These are phyloP conservation scores for Hippophae gyantsensis DNA, from an alignment of 306 rosid species.

Conservation along the genomic window DNA sequence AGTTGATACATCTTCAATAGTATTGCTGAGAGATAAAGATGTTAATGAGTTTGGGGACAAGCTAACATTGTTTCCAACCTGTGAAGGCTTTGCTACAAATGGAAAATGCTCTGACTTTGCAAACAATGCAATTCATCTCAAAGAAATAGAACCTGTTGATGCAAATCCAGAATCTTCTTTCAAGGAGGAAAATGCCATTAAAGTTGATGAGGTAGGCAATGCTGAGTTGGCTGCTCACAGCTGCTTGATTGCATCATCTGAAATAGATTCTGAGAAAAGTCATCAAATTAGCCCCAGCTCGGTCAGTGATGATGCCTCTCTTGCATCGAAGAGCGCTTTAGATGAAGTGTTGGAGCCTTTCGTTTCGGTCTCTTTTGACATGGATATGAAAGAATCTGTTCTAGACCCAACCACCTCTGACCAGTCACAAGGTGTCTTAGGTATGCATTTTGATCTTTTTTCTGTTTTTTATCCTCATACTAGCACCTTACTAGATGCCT, in stretches of 20 bases:
- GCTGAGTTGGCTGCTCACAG: constrained; percentile 22
- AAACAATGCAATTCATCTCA: constrained; percentile 20
- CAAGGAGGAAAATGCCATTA: constrained; percentile 29
- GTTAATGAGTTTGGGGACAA: constrained; percentile 26
- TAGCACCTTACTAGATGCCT: not conserved
- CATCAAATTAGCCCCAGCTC: constrained; percentile 19
- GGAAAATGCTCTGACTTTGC: constrained; percentile 31
- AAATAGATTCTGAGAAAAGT: constrained; percentile 34
- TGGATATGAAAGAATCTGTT: constrained; percentile 32
- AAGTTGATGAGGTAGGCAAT: constrained; percentile 29
- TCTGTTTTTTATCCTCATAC: constrained; percentile 2
- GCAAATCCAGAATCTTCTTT: constrained; percentile 28
- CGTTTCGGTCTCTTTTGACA: constrained; percentile 25
- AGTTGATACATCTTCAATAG: constrained; percentile 36
- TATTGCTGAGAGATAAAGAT: constrained; percentile 20
- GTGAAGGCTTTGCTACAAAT: constrained; percentile 22
- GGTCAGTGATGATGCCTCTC: constrained; percentile 30
- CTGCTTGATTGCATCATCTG: constrained; percentile 30
- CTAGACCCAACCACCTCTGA: constrained; percentile 35
- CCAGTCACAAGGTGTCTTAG: constrained; percentile 32
- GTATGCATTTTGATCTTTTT: constrained; percentile 32
- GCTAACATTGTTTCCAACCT: constrained; percentile 21
- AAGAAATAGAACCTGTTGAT: constrained; percentile 31
- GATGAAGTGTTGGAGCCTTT: constrained; percentile 38
- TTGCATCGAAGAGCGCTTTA: constrained; percentile 25